Evolutionary conservation across 495 filamentous ascomycete species (phyloP), one percentile per base, ranked within the genome.

Genomic region (Aspergillus sclerotioniger): DNA sequence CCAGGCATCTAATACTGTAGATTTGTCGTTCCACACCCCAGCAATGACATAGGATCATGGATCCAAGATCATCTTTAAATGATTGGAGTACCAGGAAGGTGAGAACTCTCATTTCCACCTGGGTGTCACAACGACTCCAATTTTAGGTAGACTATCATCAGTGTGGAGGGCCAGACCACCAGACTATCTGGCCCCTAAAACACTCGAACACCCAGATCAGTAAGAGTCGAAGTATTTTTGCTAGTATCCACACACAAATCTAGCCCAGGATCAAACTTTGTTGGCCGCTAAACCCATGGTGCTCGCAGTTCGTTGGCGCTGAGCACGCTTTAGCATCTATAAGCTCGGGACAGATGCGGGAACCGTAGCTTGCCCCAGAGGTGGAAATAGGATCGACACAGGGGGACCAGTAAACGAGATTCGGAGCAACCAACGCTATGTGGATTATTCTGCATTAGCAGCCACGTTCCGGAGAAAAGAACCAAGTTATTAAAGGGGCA

Each of bases 381-480:
- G 51, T 52, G 60, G 60, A 51, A 58, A 54, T 44, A 28, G 33
- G 60, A 62, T 62, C 60, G 56, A 53, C 60, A 44, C 35, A 35
- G 33, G 37, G 25, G 35, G 55, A 21, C 47, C 41, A 21, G 44
- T 29, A 54, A 29, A 32, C 49, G 37, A 53, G 31, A 41, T 49
- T 49, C 54, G 57, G 51, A 32, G 58, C 46, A 41, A 46, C 52
- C 45, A 62, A 58, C 56, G 46, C 41, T 25, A 32, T 16, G 6
- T 8, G 15, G 32, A 35, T 43, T 28, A 39, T 41, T 46, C 25
- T 47, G 37, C 28, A n/a, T 41, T n/a, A n/a, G n/a, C 12, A 15
- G 37, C 5, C n/a, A 12, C 37, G 37, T 41, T 13, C 37, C n/a
- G 37, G 37, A 35, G 33, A 35, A 41, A n/a, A 41, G 9, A 6